Base-by-base conservation (phyloP, 805 yeast species). In the Teunomyces atbi region DNA sequence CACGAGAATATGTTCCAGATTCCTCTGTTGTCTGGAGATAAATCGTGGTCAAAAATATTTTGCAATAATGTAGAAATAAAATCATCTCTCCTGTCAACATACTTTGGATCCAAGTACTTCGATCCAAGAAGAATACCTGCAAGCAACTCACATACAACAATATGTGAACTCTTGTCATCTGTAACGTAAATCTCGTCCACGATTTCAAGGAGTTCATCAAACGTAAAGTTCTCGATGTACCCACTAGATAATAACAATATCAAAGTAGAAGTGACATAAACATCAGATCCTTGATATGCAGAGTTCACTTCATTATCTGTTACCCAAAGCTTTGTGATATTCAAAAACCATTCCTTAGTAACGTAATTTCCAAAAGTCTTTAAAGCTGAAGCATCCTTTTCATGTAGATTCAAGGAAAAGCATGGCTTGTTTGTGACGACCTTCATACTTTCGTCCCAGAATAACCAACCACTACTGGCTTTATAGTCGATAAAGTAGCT, bases 1-100 rank as follows among this genome's bases (percentile, higher is more conserved):
- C 89, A 84, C 3, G 84, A 71, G 42, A 88, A 78, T 0, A 89
- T 77, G 29, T 74, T 73, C 97, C 97, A 94, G 34, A 86, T 81
- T 15, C 75, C 78, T 32, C 76, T 65, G 3, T 83, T 84, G 27
- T 90, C 94, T 3, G 89, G 95, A 1, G 88, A 78, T 45, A 92
- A 63, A 39, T 84, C 88, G 28, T 74, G 66, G 5, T 71, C 68
- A 28, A 89, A 70, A 4, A 83, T 74, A 0, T 59, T 52, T 0
- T 58, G 55, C 34, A 87, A 60, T 47, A 79, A 80, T 1, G 49
- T 54, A 0, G 72, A 57, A 18, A 86, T 57, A 44, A 74, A 77
- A 0, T 51, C 57, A 52, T 83, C 87, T 47, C 84, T 68, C 6
- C 54, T 51, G 2, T 52, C 49, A 6, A 66, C 35, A 28, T 65